Conservation (phyloP, 495 filamentous ascomycete genomes). For the Hypoxylon lienhwacheense region DNA sequence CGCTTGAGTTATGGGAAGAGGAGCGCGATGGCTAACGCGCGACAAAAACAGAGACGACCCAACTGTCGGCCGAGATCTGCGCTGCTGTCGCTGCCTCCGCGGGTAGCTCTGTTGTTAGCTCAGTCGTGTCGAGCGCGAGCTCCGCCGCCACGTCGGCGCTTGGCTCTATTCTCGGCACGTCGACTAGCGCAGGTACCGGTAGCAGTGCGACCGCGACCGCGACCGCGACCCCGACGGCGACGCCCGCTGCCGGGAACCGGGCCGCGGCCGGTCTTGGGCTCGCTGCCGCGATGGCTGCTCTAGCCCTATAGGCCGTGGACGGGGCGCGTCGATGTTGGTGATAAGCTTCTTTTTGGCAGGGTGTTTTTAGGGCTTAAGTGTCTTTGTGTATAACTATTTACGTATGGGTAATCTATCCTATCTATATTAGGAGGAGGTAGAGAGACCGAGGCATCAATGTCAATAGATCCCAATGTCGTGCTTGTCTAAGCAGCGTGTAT, state of each 20-base stretch:
- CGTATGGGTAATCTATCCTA: too few relatives aligned
- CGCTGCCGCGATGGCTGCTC: constrained; percentile 35
- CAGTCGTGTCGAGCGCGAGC: constrained; percentile 16
- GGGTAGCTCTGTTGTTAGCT: constrained; percentile 11
- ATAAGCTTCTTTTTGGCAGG: neutral
- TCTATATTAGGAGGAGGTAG: too few relatives aligned
- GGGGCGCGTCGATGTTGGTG: neutral
- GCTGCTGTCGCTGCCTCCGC: constrained; percentile 4
- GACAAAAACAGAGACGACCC: constrained; percentile 22
- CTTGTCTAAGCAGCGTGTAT: constrained; percentile 10
- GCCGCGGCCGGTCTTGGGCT: constrained; percentile 28
- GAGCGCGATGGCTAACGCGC: constrained; percentile 2
- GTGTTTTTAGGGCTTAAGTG: constrained; percentile 1
- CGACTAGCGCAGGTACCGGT: too few relatives aligned
- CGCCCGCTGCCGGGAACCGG: constrained; percentile 24
- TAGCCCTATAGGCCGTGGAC: constrained; percentile 34
- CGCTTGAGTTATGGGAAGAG: too few relatives aligned
- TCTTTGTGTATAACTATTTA: neutral
- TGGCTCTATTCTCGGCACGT: neutral
- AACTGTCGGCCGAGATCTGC: constrained; percentile 23
- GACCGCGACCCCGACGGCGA: constrained; percentile 11
- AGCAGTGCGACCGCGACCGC: constrained; percentile 9
- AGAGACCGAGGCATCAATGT: constrained; percentile 12
- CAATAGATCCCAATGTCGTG: constrained; percentile 1
- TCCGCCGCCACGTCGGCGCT: constrained; percentile 18